Conservation (phyloP, 2,329 filamentous ascomycete species). For the Fusarium sterilihyphosum region DNA sequence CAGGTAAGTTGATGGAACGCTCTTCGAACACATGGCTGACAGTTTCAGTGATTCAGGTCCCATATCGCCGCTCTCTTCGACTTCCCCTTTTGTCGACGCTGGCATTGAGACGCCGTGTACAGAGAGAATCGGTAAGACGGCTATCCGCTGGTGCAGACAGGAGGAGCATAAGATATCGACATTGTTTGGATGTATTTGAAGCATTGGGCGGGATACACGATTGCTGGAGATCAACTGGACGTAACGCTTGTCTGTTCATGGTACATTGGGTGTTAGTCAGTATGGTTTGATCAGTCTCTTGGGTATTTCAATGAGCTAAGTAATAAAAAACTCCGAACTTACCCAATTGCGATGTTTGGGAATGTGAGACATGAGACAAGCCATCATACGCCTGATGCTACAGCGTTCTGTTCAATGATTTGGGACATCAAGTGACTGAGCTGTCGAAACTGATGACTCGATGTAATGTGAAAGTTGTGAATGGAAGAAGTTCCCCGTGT, state of each 20-base stretch:
- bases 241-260: background rate
- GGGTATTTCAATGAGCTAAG: accelerated
- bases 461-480: background rate
- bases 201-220: background rate
- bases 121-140: background rate
- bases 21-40: background rate
- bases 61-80: accelerated
- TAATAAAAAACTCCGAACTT: accelerated
- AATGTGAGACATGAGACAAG: background rate
- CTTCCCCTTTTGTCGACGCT: accelerated
- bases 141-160: accelerated
- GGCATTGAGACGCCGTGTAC: background rate
- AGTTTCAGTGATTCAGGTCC: background rate
- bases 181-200: background rate
- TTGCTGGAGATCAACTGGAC: background rate
- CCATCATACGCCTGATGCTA: accelerated
- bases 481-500: accelerated
- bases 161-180: accelerated
- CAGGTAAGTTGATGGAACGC: background rate
- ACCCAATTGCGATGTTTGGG: accelerated
- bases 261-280: background rate
- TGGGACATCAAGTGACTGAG: too few relatives aligned
- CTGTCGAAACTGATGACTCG: background rate
- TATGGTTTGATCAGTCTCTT: accelerated
- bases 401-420: accelerated